These are phyloP conservation scores for Trypanosomatidae sp. DNA, from an alignment of 208 protist genomes.

Conservation along the genomic window DNA sequence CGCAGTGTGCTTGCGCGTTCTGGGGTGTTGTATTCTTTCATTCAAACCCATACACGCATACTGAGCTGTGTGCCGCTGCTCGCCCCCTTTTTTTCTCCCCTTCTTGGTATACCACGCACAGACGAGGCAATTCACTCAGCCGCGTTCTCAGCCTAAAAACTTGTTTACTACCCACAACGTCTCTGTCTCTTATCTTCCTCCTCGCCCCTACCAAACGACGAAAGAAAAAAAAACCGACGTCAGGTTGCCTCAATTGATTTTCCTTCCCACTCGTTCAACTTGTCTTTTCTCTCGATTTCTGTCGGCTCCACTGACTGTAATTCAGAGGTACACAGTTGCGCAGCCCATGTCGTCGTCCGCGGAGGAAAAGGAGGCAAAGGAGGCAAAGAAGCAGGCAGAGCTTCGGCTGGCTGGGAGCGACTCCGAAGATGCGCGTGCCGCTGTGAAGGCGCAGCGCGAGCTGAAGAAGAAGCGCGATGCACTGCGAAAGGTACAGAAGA, in stretches of 20 bases:
- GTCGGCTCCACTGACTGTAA: neutral
- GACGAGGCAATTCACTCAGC: neutral
- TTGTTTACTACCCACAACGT: neutral
- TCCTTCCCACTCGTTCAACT: neutral
- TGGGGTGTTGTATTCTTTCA: neutral
- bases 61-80: neutral
- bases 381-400: constrained; percentile 27
- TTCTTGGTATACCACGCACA: neutral
- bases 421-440: constrained; percentile 33
- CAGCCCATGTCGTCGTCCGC: neutral
- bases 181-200: neutral
- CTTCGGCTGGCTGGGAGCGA: constrained; percentile 36
- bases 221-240: neutral
- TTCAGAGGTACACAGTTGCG: neutral
- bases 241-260: neutral
- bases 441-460: constrained; percentile 55
- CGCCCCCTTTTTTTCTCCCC: neutral
- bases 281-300: neutral
- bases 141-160: neutral
- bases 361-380: constrained; percentile 26
- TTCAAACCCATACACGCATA: neutral
- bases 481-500: constrained; percentile 50
- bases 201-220: neutral
- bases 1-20: neutral
- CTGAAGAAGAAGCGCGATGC: constrained; percentile 61